Conservation (phyloP, 2,329 filamentous ascomycete species). For the Colletotrichum orbiculare region DNA sequence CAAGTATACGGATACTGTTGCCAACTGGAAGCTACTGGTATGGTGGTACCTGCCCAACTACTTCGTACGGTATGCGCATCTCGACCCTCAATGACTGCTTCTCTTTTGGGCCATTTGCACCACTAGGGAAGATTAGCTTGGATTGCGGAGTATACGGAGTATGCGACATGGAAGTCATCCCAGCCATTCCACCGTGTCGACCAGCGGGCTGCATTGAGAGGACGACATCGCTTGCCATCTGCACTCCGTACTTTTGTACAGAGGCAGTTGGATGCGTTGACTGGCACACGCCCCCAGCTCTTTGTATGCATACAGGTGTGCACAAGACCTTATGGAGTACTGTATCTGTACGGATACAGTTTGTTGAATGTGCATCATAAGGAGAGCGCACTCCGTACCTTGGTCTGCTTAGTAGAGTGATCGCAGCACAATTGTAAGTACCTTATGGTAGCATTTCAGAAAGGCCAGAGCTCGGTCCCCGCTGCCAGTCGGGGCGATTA, state of each 20-base stretch:
- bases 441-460: too few relatives aligned
- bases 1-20: neutral
- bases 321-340: too few relatives aligned
- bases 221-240: neutral
- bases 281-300: slow-evolving; percentile 15
- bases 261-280: neutral
- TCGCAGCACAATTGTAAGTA: too few relatives aligned
- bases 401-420: too few relatives aligned
- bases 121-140: slow-evolving; percentile 28
- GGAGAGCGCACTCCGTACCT: too few relatives aligned
- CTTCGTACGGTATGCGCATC: neutral
- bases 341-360: too few relatives aligned
- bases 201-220: too few relatives aligned
- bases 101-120: slow-evolving; percentile 26
- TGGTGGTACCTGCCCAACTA: neutral
- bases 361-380: too few relatives aligned
- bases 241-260: neutral
- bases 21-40: slow-evolving; percentile 4
- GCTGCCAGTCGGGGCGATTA: too few relatives aligned
- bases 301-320: too few relatives aligned
- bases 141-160: too few relatives aligned
- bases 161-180: slow-evolving; percentile 15
- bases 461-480: too few relatives aligned
- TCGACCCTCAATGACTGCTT: slow-evolving; percentile 24
- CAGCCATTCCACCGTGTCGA: slow-evolving; percentile 27